Base-by-base conservation (phyloP, 2,329 filamentous ascomycete species). In the Fusarium lyarnte region DNA sequence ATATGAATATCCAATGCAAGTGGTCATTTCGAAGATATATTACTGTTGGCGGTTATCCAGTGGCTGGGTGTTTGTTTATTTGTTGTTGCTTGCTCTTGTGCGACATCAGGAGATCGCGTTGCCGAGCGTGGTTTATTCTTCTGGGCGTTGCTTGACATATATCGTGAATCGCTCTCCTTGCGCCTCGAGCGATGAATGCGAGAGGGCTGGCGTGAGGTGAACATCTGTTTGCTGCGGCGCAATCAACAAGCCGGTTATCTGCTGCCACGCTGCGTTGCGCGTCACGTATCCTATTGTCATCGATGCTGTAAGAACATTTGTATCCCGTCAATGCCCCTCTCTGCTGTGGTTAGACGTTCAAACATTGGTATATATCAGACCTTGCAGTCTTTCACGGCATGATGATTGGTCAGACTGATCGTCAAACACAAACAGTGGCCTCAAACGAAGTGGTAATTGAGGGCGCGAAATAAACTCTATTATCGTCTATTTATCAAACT, bases 401-500 rank as follows among this genome's bases (percentile, higher is more conserved):
- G 12, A n/a, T 29, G 0, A 13, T 10, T 27, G n/a, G 19, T 17
- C 21, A n/a, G 21, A 11, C 11, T 12, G 3, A 23, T 16, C 19
- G 4, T 4, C 1, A 3, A n/a, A 6, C 11, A 21, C 14, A 3
- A 31, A 47, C 7, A 31, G 3, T 5, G 21, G 3, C 19, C 2
- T 9, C 8, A 53, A 27, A 9, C 2, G 3, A 9, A 25, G 12
- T 1, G 14, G 12, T 16, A 9, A 36, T 21, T n/a, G 6, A 21
- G 0, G 13, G 33, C 6, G 16, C 4, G 19, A 21, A 12, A 52
- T 27, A 29, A 21, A 27, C 23, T 66, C 14, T 70, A 69, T 54
- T 54, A 70, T 53, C 33, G 42, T 42, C 31, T 59, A 41, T 54
- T 43, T 41, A 12, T 53, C 19, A 63, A 65, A 21, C 29, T 41